These are phyloP conservation scores for Sordariomycetes sp. DNA, from an alignment of 2,329 filamentous ascomycete species.

Conservation along the genomic window DNA sequence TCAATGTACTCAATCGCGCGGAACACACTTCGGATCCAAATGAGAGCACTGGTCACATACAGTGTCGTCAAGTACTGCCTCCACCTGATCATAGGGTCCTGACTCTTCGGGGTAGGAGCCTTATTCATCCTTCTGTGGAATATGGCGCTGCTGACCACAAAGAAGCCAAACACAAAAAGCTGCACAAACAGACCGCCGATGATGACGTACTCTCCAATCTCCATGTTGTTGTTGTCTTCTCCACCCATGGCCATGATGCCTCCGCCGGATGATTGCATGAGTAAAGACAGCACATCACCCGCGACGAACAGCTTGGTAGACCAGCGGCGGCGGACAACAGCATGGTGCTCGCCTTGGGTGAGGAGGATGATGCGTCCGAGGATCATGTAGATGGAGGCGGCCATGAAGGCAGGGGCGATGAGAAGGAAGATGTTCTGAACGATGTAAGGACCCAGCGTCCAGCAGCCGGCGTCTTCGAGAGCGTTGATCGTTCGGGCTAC, in stretches of 20 bases:
- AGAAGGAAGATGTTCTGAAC: constrained; percentile 18
- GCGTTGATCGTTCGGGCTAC: constrained; percentile 12
- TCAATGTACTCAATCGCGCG: constrained; percentile 38
- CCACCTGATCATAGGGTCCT: constrained; percentile 16
- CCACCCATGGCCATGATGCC: too few relatives aligned
- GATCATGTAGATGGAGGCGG: too few relatives aligned
- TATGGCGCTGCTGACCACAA: constrained; percentile 34
- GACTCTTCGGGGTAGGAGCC: constrained; percentile 1
- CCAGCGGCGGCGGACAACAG: constrained; percentile 18
- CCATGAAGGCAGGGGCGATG: too few relatives aligned
- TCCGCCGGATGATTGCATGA: constrained; percentile 35
- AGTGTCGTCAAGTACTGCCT: constrained; percentile 22
- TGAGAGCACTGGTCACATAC: constrained; percentile 26
- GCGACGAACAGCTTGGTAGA: constrained; percentile 41
- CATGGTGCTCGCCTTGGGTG: constrained; percentile 15
- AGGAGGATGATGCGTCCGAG: constrained; percentile 26
- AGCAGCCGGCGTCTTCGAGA: constrained; percentile 11
- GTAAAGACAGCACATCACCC: constrained; percentile 38
- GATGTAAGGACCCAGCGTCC: constrained; percentile 15
- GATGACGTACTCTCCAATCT: constrained; percentile 39
- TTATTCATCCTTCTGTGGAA: constrained; percentile 34
- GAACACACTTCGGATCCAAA: constrained; percentile 33
- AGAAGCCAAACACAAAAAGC: constrained; percentile 47
- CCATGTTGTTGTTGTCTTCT: too few relatives aligned
- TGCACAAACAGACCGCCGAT: constrained; percentile 47